phyloP scores from a whole-genome alignment of 305 asterid genomes.

The Fraxinus velutina region DNA sequence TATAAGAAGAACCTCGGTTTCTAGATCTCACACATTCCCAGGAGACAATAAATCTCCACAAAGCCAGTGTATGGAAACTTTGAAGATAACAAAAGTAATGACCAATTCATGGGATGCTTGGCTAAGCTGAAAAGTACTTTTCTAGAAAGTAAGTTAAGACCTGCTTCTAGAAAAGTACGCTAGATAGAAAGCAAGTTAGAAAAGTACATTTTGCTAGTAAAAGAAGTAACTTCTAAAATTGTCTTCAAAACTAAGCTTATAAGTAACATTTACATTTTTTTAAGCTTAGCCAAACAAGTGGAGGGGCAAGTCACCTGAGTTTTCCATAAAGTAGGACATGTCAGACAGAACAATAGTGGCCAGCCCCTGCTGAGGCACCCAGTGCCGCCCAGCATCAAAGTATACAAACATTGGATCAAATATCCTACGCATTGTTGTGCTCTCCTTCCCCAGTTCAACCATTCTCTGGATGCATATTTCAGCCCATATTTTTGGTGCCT shows the following conservation, averaged over 20 bases:
- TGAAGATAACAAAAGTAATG: neutral
- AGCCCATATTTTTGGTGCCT: slow-evolving; percentile 86
- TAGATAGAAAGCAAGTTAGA: neutral
- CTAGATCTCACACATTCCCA: neutral
- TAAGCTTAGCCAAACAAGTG: neutral
- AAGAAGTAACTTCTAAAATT: neutral
- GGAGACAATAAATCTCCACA: neutral
- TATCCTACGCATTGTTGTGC: slow-evolving; percentile 75
- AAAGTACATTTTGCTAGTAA: neutral
- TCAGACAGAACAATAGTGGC: slow-evolving; percentile 73
- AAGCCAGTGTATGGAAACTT: neutral
- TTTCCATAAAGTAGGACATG: slow-evolving; percentile 72
- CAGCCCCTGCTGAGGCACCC: slow-evolving; percentile 74
- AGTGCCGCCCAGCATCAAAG: slow-evolving; percentile 67
- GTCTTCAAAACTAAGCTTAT: neutral
- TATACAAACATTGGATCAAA: slow-evolving; percentile 83
- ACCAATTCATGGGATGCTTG: neutral
- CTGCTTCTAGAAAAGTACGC: neutral
- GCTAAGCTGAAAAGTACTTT: neutral
- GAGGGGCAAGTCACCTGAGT: slow-evolving; percentile 49
- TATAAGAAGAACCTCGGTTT: neutral
- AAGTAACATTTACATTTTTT: neutral
- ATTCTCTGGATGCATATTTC: slow-evolving; percentile 84
- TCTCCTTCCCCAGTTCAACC: slow-evolving; percentile 87
- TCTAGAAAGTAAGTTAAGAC: neutral